Conservation (phyloP, 495 filamentous ascomycete species). For the Penicillium nucicola region DNA sequence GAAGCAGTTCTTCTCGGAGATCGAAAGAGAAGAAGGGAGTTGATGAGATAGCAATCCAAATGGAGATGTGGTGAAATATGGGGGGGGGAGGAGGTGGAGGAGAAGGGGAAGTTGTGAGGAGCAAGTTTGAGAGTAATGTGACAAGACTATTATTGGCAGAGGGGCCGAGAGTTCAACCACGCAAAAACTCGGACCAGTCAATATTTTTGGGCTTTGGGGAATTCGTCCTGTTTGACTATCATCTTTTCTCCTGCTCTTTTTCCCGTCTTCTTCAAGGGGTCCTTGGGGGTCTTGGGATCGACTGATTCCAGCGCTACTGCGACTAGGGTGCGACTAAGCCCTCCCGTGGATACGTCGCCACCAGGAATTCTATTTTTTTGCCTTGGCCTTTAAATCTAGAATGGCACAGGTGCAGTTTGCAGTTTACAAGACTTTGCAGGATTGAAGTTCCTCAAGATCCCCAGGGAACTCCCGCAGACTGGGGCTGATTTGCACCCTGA, state of each 20-base stretch:
- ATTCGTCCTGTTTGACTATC: not conserved
- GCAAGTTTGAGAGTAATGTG: slow-evolving; percentile 25
- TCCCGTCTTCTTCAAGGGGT: slow-evolving; percentile 1
- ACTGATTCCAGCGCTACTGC: slow-evolving; percentile 21
- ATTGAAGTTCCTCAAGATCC: too few species aligned
- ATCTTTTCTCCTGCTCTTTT: not conserved
- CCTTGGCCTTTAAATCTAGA: too few species aligned
- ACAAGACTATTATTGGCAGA: slow-evolving; percentile 20
- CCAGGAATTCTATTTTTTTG: not conserved
- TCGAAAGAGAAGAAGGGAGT: slow-evolving; percentile 1
- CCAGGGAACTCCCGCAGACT: too few species aligned
- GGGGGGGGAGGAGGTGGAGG: slow-evolving; percentile 9
- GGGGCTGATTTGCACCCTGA: too few species aligned
- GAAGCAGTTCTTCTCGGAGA: not conserved
- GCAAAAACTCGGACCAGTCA: slow-evolving; percentile 6
- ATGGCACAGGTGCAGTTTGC: too few species aligned
- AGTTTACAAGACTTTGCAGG: too few species aligned
- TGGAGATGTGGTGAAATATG: slow-evolving; percentile 3
- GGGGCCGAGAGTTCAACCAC: slow-evolving; percentile 1
- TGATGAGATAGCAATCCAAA: slow-evolving; percentile 1
- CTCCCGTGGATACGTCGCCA: slow-evolving; percentile 14
- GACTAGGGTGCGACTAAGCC: slow-evolving; percentile 18
- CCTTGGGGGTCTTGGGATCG: slow-evolving; percentile 12
- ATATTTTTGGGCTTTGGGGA: slow-evolving; percentile 8
- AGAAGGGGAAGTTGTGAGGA: slow-evolving; percentile 13